phyloP scores from a whole-genome alignment of 306 rosid genomes.

The Canavalia gladiata region DNA sequence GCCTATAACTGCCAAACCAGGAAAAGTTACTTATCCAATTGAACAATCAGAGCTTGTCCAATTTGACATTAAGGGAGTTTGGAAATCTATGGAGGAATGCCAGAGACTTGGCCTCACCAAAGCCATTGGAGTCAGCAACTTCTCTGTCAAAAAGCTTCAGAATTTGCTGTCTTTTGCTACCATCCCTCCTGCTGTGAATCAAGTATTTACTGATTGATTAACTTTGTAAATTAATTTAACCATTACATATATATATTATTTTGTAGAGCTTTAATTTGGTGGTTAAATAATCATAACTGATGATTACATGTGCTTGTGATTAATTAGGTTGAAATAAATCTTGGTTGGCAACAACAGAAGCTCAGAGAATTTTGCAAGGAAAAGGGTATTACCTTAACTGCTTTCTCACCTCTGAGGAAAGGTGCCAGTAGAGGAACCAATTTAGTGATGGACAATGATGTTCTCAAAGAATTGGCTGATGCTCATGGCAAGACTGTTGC shows the following conservation, averaged over 20 bases:
- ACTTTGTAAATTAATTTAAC: too few relatives aligned
- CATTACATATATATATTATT: too few relatives aligned
- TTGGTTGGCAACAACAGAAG: slow-evolving; percentile 55
- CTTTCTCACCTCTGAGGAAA: slow-evolving; percentile 60
- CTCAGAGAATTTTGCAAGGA: slow-evolving; percentile 56
- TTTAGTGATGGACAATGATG: slow-evolving; percentile 55
- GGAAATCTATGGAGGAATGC: slow-evolving; percentile 83
- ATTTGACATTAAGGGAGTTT: slow-evolving; percentile 72
- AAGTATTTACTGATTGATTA: slow-evolving; percentile 47
- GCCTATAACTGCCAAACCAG: slow-evolving; percentile 57
- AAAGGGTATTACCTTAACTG: slow-evolving; percentile 53
- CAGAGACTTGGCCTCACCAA: slow-evolving; percentile 81
- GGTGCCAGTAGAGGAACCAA: slow-evolving; percentile 55
- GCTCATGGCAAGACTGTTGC: slow-evolving; percentile 57
- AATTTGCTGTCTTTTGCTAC: slow-evolving; percentile 66
- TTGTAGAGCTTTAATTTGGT: too few relatives aligned
- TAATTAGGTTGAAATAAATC: slow-evolving; percentile 55
- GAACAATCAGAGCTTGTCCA: slow-evolving; percentile 51
- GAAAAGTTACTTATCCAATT: slow-evolving; percentile 58
- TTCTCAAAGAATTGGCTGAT: slow-evolving; percentile 55
- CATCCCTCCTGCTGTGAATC: slow-evolving; percentile 78
- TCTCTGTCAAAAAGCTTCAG: slow-evolving; percentile 74
- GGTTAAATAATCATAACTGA: too few relatives aligned
- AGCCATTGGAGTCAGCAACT: slow-evolving; percentile 85
- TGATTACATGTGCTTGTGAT: too few relatives aligned